phyloP scores from a whole-genome alignment of 163 green algal species.

The Trebouxia gelatinosa region DNA sequence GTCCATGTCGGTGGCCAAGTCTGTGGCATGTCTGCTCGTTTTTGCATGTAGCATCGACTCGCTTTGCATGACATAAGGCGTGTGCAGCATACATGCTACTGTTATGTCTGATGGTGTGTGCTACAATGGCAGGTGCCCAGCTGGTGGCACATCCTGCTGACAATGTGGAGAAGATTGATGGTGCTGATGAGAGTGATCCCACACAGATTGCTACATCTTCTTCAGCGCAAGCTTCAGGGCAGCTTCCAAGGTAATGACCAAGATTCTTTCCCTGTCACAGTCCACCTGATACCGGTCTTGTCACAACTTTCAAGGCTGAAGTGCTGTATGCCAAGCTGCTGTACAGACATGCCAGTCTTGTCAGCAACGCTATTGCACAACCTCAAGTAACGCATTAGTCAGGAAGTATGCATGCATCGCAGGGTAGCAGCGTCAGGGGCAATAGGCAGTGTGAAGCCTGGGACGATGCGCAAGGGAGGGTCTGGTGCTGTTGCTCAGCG shows the following conservation, averaged over 20 bases:
- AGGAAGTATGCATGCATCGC: not conserved
- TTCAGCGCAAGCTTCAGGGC: not conserved
- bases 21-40: too few species aligned
- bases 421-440: not conserved
- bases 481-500: not conserved
- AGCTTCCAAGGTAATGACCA: not conserved
- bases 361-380: too few species aligned
- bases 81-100: too few species aligned
- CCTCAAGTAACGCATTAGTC: not conserved
- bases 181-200: constrained; percentile 6
- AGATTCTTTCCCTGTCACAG: not conserved
- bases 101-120: too few species aligned
- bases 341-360: too few species aligned
- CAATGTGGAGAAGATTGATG: constrained; percentile 49
- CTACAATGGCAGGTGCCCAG: constrained; percentile 44
- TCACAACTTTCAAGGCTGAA: not conserved
- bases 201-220: not conserved
- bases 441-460: not conserved
- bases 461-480: not conserved
- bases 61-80: too few species aligned
- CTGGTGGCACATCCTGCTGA: constrained; percentile 62
- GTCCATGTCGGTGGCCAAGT: too few species aligned
- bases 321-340: not conserved
- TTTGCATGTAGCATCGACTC: too few species aligned
- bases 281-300: not conserved